Base-by-base conservation (phyloP, 2,329 filamentous ascomycete species). In the Penicillium sumatraense region DNA sequence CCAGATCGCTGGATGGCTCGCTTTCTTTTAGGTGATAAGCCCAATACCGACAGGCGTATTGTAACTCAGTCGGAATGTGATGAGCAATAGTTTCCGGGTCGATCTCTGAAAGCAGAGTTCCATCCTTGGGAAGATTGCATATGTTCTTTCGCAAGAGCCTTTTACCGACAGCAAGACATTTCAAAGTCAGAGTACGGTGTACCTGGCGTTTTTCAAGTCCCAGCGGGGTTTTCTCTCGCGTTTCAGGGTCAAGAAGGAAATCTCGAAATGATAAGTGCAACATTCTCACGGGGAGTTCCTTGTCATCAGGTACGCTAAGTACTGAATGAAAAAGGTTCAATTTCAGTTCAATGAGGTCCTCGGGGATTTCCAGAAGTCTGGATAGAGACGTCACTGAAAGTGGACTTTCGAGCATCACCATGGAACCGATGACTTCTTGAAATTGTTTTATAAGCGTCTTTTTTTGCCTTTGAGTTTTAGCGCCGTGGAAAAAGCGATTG, bases 1-100 rank as follows among this genome's bases (percentile, higher is more conserved):
- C 31, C 16, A 57, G 35, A 20, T 10, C 16, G 18, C 54, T 27
- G 9, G 20, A 44, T 27, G 26, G 11, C 16, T 33, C 13, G 38
- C 57, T 56, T 48, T 62, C 36, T 13, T 51, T 21, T 20, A 70
- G 21, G 62, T 73, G 66, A 35, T 69, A 44, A 35, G 59, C 57
- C 69, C 67, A 36, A 16, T 36, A 36, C 4, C 33, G 33, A 18
- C 33, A 36, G n/a, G 33, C 14, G n/a, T 36, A 36, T 13, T 51
- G 36, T 16, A 58, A 23, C 20, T 55, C 56, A 2, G 49, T 20
- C 21, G 50, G 27, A 10, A 57, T 10, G 7, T 48, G 24, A 4
- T 18, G 29, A 24, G 47, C 11, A 23, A 53, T 36, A 29, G 45
- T 21, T 8, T n/a, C 2, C 16, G 2, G 42, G 36, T 41, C 20